Percentiles rank a stretch among this genome's conserved stretches.
These are phyloP conservation scores for Madurella mycetomatis DNA, from an alignment of 2,329 filamentous ascomycete genomes.

Conservation along the genomic window DNA sequence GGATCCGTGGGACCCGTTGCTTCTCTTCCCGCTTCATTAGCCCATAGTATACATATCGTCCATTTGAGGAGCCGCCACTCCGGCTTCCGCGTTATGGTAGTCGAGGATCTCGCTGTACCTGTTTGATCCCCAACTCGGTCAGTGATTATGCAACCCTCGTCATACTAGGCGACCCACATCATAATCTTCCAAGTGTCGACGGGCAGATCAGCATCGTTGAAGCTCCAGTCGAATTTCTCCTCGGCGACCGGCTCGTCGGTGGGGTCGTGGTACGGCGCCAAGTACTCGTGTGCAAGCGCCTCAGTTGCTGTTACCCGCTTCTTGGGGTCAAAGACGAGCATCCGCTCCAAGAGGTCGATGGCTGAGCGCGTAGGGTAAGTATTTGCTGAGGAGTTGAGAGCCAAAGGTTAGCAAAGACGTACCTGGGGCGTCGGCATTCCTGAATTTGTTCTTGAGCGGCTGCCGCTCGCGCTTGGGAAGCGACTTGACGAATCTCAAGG, in stretches of 20 bases:
- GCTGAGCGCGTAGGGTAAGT: constrained; percentile 47
- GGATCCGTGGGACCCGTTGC: background rate
- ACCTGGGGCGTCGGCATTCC: constrained; percentile 86
- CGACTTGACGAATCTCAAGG: constrained; percentile 93
- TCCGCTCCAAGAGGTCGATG: constrained; percentile 87
- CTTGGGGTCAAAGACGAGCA: constrained; percentile 98
- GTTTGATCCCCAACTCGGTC: constrained; percentile 23
- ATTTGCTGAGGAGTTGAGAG: background rate
- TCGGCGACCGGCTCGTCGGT: constrained; percentile 93
- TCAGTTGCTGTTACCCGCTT: constrained; percentile 85
- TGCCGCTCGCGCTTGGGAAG: constrained; percentile 91
- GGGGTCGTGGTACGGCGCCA: constrained; percentile 94
- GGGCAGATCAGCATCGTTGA: constrained; percentile 95
- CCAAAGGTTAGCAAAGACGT: constrained; percentile 30
- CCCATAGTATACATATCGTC: constrained; percentile 29
- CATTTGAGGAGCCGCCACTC: constrained; percentile 31
- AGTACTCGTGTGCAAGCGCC: constrained; percentile 86
- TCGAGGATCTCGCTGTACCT: constrained; percentile 99
- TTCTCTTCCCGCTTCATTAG: background rate
- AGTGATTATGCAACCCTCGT: constrained; percentile 10
- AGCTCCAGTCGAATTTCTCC: constrained; percentile 99
- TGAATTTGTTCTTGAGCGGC: constrained; percentile 84
- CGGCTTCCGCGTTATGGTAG: constrained; percentile 85
- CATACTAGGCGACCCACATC: constrained; percentile 65
- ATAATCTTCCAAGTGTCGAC: constrained; percentile 99